Base-by-base conservation (phyloP, 73 alveolate genomes). In the Paramecium pentaurelia region DNA sequence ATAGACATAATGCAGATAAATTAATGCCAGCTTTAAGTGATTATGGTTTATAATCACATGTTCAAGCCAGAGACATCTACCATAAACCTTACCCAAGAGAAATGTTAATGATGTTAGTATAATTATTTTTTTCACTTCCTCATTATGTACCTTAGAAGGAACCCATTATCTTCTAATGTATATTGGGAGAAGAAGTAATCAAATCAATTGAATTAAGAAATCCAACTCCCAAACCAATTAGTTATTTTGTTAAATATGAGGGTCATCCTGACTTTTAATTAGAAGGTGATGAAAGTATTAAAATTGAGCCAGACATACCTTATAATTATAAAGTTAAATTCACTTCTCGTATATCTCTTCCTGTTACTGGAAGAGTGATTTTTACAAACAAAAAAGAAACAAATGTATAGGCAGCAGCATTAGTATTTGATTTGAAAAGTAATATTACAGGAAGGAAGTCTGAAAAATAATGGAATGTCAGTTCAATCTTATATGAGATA, bases 381-480 rank as follows among this genome's bases (percentile, higher is more conserved):
- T 98, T 98, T 86, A 98, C 99, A 8, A 97, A 97, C 80, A 96
- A 97, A 93, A 95, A 96, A 40, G 99, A 98, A 68, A 98, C 99
- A 88, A 96, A 96, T 71, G 97, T 96, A 20, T 96, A 97, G 90
- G 99, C 99, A 10, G 99, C 99, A 12, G 99, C 99, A 6, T 95
- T 98, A 94, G 99, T 98, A 37, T 98, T 97, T 93, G 99, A 98
- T 86, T 90, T 98, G 70, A 94, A 95, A 38, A 96, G 99, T 32
- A 97, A 98, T 89, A 98, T 98, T 0, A 96, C 97, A 34, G 98
- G 98, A 22, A 94, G 99, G 77, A 97, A 97, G 94, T 96, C 96
- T 28, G 94, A 86, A 54, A 51, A 98, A 47, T 86, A 95, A 54
- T 98, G 97, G 92, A 97, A 94, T 45, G 90, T 97, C 1, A 92